These are phyloP conservation scores for Waltergamsia citrina DNA, from an alignment of 2,329 filamentous ascomycete genomes.

Conservation along the genomic window DNA sequence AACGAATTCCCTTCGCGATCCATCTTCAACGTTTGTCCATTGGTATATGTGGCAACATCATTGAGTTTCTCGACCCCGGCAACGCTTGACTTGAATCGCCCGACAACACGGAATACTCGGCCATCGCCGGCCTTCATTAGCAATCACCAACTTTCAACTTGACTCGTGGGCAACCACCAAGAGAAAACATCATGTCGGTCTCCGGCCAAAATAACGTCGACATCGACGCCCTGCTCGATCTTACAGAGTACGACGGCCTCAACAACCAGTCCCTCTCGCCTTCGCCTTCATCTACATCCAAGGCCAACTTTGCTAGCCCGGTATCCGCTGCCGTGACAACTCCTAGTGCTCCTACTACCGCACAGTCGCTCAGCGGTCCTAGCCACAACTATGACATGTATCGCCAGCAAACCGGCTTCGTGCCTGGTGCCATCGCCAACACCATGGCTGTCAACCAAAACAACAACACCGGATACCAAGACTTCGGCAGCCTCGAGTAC, in stretches of 20 bases:
- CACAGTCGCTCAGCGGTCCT: constrained; percentile 63
- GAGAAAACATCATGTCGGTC: constrained; percentile 21
- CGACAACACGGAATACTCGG: too few relatives aligned
- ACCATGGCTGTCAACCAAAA: constrained; percentile 68
- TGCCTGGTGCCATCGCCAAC: constrained; percentile 71
- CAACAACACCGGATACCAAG: constrained; percentile 44
- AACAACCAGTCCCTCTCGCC: constrained; percentile 47
- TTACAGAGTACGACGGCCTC: constrained; percentile 53
- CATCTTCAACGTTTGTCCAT: too few relatives aligned
- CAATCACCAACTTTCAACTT: neutral
- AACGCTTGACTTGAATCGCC: too few relatives aligned
- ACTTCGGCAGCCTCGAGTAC: constrained; percentile 39
- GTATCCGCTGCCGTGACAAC: constrained; percentile 42
- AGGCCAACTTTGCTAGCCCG: constrained; percentile 42
- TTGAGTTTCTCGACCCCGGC: too few relatives aligned
- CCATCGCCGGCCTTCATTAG: too few relatives aligned
- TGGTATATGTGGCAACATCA: too few relatives aligned
- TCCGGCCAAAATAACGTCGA: constrained; percentile 36
- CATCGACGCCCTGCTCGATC: constrained; percentile 50
- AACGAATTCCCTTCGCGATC: too few relatives aligned
- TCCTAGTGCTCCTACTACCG: constrained; percentile 42
- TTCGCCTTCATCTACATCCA: constrained; percentile 44
- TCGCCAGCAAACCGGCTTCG: constrained; percentile 89
- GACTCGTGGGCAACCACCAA: neutral
- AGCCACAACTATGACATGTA: constrained; percentile 95